Base-by-base conservation (phyloP, 2,329 filamentous ascomycete species). In the Hypoxylon sp. region DNA sequence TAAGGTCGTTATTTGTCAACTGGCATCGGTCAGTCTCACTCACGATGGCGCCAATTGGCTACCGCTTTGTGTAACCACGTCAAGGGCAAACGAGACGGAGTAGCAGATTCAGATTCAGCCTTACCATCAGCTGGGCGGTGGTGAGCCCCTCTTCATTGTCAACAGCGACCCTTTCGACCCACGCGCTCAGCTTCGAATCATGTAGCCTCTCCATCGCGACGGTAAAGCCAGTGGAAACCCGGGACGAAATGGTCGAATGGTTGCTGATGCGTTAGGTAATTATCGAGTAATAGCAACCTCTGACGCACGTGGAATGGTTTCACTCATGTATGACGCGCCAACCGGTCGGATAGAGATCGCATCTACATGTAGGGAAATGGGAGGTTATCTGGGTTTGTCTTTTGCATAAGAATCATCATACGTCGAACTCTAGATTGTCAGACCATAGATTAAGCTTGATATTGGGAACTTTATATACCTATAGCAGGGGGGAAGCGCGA, bases 1-100 rank as follows among this genome's bases (percentile, higher is more conserved):
- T 93, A 69, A 96, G 83, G 79, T 96, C 92, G 77, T 92, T 80
- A 78, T 97, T 97, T 70, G 88, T 92, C 76, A 97, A 85, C 87
- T 88, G 26, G 28, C 12, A 54, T 38, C 28, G 18, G 58, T 71
- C 53, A 71, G 70, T 57, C 36, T 32, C 40, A 33, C 36, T 32
- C 40, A 33, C 16, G 40, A 52, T 57, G 44, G 14, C 45, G 18
- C 59, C 38, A 45, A 48, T 60, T 40, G 36, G 28, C 28, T 42
- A 30, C 12, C 30, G n/a, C 22, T 30, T 28, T 18, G 42, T 44
- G 48, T 33, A 22, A 32, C 16, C 45, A 32, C 30, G 18, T 42
- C 22, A 24, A 26, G 20, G 24, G 18, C 36, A 40, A 36, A 14
- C 51, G 28, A 20, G 48, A 59, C 42, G 59, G 53, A 46, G n/a